Evolutionary conservation across 495 filamentous ascomycete species (phyloP).

Genomic region (Podospora bellae-mahoneyi): DNA sequence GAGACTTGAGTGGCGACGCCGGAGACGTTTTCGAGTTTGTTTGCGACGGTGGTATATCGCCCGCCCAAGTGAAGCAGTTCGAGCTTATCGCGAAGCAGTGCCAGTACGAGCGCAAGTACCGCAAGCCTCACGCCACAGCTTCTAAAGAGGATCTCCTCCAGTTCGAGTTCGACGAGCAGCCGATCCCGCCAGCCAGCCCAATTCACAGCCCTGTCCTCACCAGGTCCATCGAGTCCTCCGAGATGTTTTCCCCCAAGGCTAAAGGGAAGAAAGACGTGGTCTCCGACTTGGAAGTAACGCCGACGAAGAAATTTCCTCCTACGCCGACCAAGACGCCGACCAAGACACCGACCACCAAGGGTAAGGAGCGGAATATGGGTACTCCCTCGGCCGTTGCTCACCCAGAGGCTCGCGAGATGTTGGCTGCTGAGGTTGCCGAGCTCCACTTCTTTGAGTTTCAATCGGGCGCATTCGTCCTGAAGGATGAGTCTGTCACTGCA

Average conservation of each 20-base stretch:
- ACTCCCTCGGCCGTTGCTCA: constrained; percentile 53
- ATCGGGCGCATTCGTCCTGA: constrained; percentile 75
- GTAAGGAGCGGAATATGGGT: constrained; percentile 38
- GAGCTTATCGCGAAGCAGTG: constrained; percentile 83
- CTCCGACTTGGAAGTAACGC: constrained; percentile 21
- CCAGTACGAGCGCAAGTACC: constrained; percentile 94
- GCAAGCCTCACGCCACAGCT: constrained; percentile 71
- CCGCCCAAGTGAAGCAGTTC: constrained; percentile 73
- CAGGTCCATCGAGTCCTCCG: constrained; percentile 44
- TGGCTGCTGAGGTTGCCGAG: constrained; percentile 76
- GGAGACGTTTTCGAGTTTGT: constrained; percentile 97
- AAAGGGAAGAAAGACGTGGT: constrained; percentile 33
- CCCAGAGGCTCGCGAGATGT: constrained; percentile 66
- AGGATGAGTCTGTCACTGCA: constrained; percentile 70
- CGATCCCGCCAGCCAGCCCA: constrained; percentile 80
- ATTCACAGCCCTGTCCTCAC: constrained; percentile 60
- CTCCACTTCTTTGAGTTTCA: constrained; percentile 91
- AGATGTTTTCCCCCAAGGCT: constrained; percentile 41
- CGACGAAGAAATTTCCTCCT: background rate
- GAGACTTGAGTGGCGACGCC: constrained; percentile 86
- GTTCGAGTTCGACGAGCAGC: constrained; percentile 75
- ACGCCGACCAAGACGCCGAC: background rate
- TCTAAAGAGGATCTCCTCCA: constrained; percentile 75
- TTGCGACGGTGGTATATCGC: constrained; percentile 69
- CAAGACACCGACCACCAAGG: constrained; percentile 25